A percentile compares a stretch with the other conserved stretches of the same genome.
Evolutionary conservation across 768 basidiomycete genomes (phyloP).

Genomic region (Lentinus brumalis): DNA sequence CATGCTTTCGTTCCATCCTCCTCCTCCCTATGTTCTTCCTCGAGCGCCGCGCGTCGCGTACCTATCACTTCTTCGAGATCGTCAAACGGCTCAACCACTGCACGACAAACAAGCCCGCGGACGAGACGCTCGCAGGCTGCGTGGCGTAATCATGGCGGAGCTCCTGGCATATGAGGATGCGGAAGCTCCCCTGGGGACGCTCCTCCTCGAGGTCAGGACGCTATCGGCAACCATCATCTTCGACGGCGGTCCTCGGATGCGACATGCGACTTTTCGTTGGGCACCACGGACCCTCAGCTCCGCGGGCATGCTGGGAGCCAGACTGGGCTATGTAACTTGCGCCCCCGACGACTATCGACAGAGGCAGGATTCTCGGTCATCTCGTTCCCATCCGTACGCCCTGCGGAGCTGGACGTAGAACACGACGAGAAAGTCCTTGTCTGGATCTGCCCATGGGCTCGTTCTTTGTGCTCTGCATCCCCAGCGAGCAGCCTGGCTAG

Average conservation of each 20-base stretch:
- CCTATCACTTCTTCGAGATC: neutral
- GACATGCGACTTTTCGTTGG: neutral
- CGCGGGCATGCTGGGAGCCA: no score
- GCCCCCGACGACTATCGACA: no score
- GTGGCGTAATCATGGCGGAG: neutral
- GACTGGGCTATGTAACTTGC: no score
- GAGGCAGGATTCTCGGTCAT: no score
- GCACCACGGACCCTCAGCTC: neutral
- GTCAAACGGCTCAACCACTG: neutral
- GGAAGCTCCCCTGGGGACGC: neutral
- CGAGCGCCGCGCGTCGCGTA: neutral
- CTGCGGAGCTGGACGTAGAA: no score
- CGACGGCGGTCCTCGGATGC: neutral
- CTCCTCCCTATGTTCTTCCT: neutral
- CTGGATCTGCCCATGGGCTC: no score
- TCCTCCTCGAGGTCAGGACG: neutral
- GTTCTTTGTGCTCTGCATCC: no score
- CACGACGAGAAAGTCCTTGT: no score
- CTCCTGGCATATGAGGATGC: neutral
- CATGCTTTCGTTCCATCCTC: neutral
- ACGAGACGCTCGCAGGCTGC: slow-evolving; percentile 1
- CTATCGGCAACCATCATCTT: neutral
- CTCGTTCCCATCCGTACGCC: no score
- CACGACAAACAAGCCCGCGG: slow-evolving; percentile 2
- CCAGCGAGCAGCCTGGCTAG: no score